Percentiles rank a stretch among this genome's conserved stretches.
phyloP scores from a whole-genome alignment of 768 basidiomycete species.

The Hebeloma cylindrosporum region DNA sequence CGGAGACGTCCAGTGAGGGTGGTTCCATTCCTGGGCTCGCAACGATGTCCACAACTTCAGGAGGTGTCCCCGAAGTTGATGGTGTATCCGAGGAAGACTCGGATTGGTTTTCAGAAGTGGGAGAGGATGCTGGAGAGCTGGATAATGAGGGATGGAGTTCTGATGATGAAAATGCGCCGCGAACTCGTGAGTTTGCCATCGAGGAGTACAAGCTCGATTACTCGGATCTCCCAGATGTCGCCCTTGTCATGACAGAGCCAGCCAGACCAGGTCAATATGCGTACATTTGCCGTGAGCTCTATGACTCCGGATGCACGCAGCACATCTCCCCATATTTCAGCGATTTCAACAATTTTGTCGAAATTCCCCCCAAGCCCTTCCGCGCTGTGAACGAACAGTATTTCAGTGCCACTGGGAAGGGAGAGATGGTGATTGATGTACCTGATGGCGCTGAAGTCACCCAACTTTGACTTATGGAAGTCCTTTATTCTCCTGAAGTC shows the following conservation, averaged over 20 bases:
- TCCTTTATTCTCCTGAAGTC: conserved; percentile 38
- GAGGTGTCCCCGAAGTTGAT: not conserved
- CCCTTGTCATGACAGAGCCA: not conserved
- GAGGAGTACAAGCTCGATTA: not conserved
- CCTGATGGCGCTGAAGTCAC: conserved; percentile 31
- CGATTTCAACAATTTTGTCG: conserved; percentile 22
- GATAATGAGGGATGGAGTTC: conserved; percentile 7
- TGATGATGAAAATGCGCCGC: not conserved
- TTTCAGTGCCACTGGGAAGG: conserved; percentile 31
- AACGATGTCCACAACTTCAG: not conserved
- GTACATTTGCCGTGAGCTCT: conserved; percentile 15
- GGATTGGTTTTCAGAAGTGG: conserved; percentile 21
- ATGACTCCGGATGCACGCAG: conserved; percentile 31
- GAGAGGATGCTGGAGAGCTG: conserved; percentile 8
- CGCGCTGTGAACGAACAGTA: conserved; percentile 32
- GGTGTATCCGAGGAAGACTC: not conserved
- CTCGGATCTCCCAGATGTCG: not conserved
- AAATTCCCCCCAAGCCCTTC: conserved; percentile 26
- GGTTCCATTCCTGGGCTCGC: not conserved
- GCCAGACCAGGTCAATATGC: not conserved
- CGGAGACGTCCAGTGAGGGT: not conserved
- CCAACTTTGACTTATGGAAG: conserved; percentile 31
- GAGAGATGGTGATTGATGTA: conserved; percentile 32
- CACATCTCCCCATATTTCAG: conserved; percentile 33
- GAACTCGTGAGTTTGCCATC: no score